Base-by-base conservation (phyloP, 2,329 filamentous ascomycete genomes). In the Davidsoniella eucalypti region DNA sequence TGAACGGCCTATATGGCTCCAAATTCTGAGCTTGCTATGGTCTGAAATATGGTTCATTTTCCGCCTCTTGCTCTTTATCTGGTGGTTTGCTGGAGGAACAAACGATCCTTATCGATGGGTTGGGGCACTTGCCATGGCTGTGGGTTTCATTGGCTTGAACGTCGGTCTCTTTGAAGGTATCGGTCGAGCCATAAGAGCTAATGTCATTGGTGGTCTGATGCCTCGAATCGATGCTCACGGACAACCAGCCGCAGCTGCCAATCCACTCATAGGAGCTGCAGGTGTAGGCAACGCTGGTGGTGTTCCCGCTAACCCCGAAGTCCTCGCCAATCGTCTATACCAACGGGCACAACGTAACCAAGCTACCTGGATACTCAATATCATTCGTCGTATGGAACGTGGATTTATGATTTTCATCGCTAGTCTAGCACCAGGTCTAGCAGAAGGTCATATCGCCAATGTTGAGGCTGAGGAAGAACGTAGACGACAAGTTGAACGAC, bases 401-500 rank as follows among this genome's bases (percentile, higher is more conserved):
- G 73, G 76, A 16, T 68, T 73, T 0, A 68, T 82, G 14, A 65
- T 82, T 21, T 82, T 82, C 57, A 64, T 82, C 18, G 78, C 78
- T 17, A 82, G 78, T 58, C 71, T 82, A 54, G 75, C 78, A 1
- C 78, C 78, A 1, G 78, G 78, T 8, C 70, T 82, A 21, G 77
- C 77, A 1, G 78, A 82, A 61, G 66, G 76, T 45, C 78, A 82
- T 54, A 80, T 82, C 54, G 73, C 71, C 21, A 69, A 73, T 42
- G 60, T 77, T 2, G 73, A 77, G 56, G 72, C 69, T 3, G 69
- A 73, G 50, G 70, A 68, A 38, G 71, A 71, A 55, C 59, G 64
- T 39, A 62, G 67, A 54, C 63, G 69, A 23, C 63, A 63, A 55
- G 66, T 64, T 38, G 65, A 40, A 59, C 64, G 38, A 61, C 61